Evolutionary conservation across 2,329 filamentous ascomycete genomes (phyloP).

Genomic region (Fusarium drepaniforme): DNA sequence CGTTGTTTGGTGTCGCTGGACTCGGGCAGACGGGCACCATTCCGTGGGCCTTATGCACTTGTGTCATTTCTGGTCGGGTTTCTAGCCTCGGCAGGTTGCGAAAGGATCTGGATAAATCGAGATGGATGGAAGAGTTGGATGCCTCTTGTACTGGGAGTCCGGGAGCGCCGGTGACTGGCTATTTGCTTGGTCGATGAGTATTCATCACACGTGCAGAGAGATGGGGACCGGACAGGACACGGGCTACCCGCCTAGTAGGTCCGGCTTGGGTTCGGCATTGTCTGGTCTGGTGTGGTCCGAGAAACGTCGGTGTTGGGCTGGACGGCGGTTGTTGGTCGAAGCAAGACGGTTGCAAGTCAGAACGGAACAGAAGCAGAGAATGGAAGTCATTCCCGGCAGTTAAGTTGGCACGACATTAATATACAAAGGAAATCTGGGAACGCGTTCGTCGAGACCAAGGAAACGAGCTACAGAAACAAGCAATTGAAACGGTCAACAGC

Average conservation of each 20-base stretch:
- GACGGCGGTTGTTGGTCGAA: background rate
- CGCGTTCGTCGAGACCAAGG: slow-evolving; percentile 18
- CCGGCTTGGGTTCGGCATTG: slow-evolving; percentile 11
- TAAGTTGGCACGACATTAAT: slow-evolving; percentile 31
- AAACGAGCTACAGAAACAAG: slow-evolving; percentile 20
- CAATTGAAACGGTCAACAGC: slow-evolving; percentile 14
- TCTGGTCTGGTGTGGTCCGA: slow-evolving; percentile 18
- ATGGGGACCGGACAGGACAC: slow-evolving; percentile 23
- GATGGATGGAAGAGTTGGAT: slow-evolving; percentile 20
- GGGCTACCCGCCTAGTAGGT: slow-evolving; percentile 8
- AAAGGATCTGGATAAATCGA: slow-evolving; percentile 22
- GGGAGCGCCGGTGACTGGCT: slow-evolving; percentile 21
- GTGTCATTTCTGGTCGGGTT: slow-evolving; percentile 23
- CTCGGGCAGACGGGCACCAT: slow-evolving; percentile 7
- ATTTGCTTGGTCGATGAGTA: slow-evolving; percentile 9
- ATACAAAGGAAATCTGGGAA: slow-evolving; percentile 32
- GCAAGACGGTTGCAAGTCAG: slow-evolving; percentile 1
- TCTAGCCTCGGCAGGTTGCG: slow-evolving; percentile 24
- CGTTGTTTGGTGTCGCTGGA: background rate
- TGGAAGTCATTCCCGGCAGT: slow-evolving; percentile 20
- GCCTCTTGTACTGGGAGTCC: background rate
- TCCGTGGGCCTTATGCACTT: slow-evolving; percentile 10
- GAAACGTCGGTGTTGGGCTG: slow-evolving; percentile 10
- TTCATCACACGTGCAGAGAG: slow-evolving; percentile 31
- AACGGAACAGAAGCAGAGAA: slow-evolving; percentile 14